phyloP scores from a whole-genome alignment of 345 rosid species.

The Corchorus olitorius region DNA sequence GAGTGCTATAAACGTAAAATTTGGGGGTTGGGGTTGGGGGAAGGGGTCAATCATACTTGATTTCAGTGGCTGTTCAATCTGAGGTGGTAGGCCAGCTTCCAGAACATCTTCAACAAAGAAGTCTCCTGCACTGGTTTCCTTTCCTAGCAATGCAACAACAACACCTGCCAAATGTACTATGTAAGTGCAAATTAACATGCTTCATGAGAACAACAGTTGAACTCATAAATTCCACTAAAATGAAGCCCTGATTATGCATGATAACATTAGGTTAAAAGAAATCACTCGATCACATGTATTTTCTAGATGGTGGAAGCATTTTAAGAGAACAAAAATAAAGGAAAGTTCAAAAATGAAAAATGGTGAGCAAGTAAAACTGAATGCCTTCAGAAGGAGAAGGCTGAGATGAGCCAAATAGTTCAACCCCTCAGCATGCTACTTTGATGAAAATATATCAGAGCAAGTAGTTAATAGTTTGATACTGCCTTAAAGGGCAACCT shows the following conservation, averaged over 20 bases:
- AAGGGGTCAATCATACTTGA: conserved; percentile 44
- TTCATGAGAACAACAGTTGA: conserved; percentile 15
- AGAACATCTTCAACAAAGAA: conserved; percentile 80
- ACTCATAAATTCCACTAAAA: neutral
- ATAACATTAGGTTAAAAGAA: neutral
- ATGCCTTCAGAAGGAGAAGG: neutral
- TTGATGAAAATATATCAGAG: neutral
- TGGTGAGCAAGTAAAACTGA: neutral
- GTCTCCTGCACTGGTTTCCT: conserved; percentile 80
- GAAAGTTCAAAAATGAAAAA: neutral
- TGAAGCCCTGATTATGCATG: neutral
- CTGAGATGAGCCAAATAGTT: neutral
- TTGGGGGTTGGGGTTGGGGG: neutral
- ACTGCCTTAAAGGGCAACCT: neutral
- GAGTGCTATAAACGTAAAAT: neutral
- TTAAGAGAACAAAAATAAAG: neutral
- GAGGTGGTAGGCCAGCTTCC: conserved; percentile 90
- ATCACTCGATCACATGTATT: neutral
- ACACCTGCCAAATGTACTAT: conserved; percentile 52
- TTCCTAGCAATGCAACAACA: conserved; percentile 85
- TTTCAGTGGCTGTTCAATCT: conserved; percentile 59
- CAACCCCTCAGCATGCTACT: neutral
- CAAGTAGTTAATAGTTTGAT: neutral
- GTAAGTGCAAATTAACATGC: conserved; percentile 21
- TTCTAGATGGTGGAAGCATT: neutral